Evolutionary conservation across 2,329 filamentous ascomycete genomes (phyloP).

Genomic region (Colletotrichum graminicola): DNA sequence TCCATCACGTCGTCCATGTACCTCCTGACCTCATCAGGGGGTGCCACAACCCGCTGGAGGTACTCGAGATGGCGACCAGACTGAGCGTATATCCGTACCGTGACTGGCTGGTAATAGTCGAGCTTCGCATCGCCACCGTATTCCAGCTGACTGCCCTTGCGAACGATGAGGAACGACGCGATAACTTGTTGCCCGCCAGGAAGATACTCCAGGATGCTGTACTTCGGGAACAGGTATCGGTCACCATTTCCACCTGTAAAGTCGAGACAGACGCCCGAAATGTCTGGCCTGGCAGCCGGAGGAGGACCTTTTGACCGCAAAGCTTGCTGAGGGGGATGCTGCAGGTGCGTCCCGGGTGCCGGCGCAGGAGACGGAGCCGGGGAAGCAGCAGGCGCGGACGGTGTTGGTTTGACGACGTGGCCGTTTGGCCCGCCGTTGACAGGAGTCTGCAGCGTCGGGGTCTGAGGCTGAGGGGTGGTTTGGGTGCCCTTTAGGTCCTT

Average conservation of each 20-base stretch:
- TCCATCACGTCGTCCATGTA: constrained; percentile 81
- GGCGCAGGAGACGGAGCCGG: constrained; percentile 24
- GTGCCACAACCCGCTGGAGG: constrained; percentile 71
- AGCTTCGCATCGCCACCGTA: constrained; percentile 72
- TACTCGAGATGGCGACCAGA: constrained; percentile 71
- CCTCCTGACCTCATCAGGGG: constrained; percentile 70
- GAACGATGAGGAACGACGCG: constrained; percentile 82
- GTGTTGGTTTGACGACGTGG: constrained; percentile 39
- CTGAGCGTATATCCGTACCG: constrained; percentile 68
- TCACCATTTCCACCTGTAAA: constrained; percentile 77
- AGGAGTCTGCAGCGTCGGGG: constrained; percentile 48
- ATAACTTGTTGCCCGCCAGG: constrained; percentile 71
- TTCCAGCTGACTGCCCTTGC: constrained; percentile 76
- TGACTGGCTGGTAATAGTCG: constrained; percentile 83
- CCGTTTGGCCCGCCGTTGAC: constrained; percentile 52
- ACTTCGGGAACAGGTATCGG: constrained; percentile 82
- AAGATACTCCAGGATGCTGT: constrained; percentile 79
- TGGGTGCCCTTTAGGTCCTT: constrained; percentile 50
- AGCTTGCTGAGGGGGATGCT: constrained; percentile 61
- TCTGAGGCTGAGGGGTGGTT: constrained; percentile 45
- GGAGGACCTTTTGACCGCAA: constrained; percentile 71
- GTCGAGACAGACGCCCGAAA: constrained; percentile 77
- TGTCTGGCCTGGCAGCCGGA: constrained; percentile 65
- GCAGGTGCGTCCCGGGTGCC: constrained; percentile 28
- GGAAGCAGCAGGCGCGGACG: constrained; percentile 27